Base-by-base conservation (phyloP, 2,329 filamentous ascomycete species). In the Trichoderma sp. region DNA sequence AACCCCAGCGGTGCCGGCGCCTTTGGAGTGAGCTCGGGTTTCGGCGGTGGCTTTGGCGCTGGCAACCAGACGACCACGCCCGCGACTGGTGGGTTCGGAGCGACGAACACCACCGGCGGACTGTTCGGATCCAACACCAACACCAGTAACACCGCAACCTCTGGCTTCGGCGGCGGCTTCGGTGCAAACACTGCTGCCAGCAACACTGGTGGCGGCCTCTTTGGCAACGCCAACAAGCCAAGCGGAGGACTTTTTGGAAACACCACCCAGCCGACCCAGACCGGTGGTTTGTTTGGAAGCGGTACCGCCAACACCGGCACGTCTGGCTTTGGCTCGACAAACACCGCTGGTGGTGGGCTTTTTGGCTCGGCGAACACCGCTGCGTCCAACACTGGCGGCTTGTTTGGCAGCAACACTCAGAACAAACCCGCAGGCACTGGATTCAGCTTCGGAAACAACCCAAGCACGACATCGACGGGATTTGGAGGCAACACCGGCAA, bases 1-100 rank as follows among this genome's bases (percentile, higher is more conserved):
- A 96, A 94, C 77, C 84, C 85, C 48, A 92, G 90, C 67, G 92
- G 92, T 34, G 90, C 93, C 69, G 93, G 93, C 66, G 91, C 90
- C 7, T 97, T 97, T 76, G 94, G 93, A 19, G 83, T 88, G 28
- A 76, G 75, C 70, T 82, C 82, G 21, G 76, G 77, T 55, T 82
- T 85, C 70, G 80, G 82, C 9, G 80, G 82, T 7, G 84, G 83
- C 30, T 84, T 84, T 62, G 80, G 81, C 30, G 68, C 77, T 41
- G 79, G 71, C 66, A 75, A 75, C 68, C 71, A 71, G 59, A 58
- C 74, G 17, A 71, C 66, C 63, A 74, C 69, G 52, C 78, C 45
- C 78, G 76, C 63, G 72, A 76, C 73, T 43, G 70, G 78, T 19
- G 66, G 66, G 21, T 67, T 67, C 19, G 66, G 66, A 41, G 21